Evolutionary conservation across 306 rosid genomes (phyloP).

Genomic region (Castanea crenata): DNA sequence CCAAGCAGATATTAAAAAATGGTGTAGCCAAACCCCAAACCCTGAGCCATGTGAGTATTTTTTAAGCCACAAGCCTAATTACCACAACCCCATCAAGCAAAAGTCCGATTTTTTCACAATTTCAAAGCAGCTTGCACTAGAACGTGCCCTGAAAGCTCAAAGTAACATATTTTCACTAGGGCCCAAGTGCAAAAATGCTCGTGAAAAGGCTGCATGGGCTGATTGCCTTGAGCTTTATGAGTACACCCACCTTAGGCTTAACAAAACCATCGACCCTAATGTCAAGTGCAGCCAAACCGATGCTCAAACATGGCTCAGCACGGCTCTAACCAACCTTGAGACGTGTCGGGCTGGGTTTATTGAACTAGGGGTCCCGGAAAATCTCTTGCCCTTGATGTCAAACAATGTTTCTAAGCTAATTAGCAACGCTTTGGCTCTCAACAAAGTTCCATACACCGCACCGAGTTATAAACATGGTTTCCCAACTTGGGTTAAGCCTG

Average conservation of each 20-base stretch:
- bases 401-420: conserved; percentile 61
- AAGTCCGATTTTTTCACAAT: conserved; percentile 63
- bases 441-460: conserved; percentile 28
- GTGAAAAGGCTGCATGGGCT: conserved; percentile 62
- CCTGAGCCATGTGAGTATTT: conserved; percentile 69
- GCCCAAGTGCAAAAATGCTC: conserved; percentile 38
- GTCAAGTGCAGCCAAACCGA: conserved; percentile 42
- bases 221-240: conserved; percentile 70
- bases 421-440: conserved; percentile 60
- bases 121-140: conserved; percentile 45
- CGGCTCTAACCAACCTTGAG: conserved; percentile 73
- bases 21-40: conserved; percentile 87
- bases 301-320: conserved; percentile 71
- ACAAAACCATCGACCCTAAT: conserved; percentile 30
- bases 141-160: conserved; percentile 46
- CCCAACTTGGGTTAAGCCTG: conserved; percentile 71
- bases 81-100: conserved; percentile 33
- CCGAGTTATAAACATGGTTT: conserved; percentile 39
- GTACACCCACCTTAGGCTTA: conserved; percentile 44
- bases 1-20: conserved; percentile 33
- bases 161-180: conserved; percentile 29
- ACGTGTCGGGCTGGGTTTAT: conserved; percentile 58
- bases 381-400: conserved; percentile 40
- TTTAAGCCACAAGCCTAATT: conserved; percentile 30
- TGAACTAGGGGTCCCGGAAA: conserved; percentile 50